phyloP scores from a whole-genome alignment of 2,329 filamentous ascomycete genomes.

The Fusarium fujikuroi region DNA sequence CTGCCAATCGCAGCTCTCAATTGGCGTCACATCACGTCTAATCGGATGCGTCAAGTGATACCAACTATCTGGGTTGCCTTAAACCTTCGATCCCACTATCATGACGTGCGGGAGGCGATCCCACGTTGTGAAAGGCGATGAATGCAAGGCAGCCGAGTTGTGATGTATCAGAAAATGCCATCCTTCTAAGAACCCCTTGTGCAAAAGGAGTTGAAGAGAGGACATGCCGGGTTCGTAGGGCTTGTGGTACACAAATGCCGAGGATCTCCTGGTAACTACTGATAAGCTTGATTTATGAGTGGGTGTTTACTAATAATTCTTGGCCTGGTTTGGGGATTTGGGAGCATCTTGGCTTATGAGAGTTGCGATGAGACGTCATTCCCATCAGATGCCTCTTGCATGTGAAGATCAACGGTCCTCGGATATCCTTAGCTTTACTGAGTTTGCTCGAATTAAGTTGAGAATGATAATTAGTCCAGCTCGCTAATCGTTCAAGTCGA shows the following conservation, averaged over 20 bases:
- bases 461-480: background rate
- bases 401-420: constrained; percentile 9
- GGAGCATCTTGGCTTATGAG: background rate
- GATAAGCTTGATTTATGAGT: constrained; percentile 6
- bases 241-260: background rate
- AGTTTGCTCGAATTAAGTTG: background rate
- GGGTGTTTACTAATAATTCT: background rate
- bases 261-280: background rate
- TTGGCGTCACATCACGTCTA: constrained; percentile 24
- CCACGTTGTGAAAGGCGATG: constrained; percentile 11
- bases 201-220: constrained; percentile 1
- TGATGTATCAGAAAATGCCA: constrained; percentile 30
- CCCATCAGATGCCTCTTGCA: constrained; percentile 6
- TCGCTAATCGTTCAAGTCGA: background rate
- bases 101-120: constrained; percentile 28
- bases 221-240: background rate
- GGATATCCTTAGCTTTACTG: background rate
- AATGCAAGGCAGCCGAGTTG: constrained; percentile 19
- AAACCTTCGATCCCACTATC: constrained; percentile 24
- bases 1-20: constrained; percentile 29
- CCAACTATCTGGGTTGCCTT: constrained; percentile 19
- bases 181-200: background rate
- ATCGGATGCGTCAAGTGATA: constrained; percentile 33
- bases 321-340: constrained; percentile 4
- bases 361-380: constrained; percentile 3